Percentiles rank a stretch among this genome's conserved stretches.
Evolutionary conservation across 2,329 filamentous ascomycete species (phyloP).

Genomic region (Ophiostoma ulmi): DNA sequence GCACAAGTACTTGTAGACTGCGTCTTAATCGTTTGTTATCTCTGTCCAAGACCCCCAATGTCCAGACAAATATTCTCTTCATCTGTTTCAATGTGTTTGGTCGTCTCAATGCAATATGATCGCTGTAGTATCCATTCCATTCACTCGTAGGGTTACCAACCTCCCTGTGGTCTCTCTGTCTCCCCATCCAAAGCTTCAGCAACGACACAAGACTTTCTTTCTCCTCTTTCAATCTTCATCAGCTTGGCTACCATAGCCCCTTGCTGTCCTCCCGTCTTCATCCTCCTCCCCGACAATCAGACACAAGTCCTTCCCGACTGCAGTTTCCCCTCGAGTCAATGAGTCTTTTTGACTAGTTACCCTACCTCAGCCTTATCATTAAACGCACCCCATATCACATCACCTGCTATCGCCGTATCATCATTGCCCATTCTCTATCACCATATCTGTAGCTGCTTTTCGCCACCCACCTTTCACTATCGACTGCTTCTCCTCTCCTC

Average conservation of each 20-base stretch:
- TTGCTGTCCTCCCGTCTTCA: background rate
- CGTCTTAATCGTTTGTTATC: background rate
- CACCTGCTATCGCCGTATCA: constrained; percentile 17
- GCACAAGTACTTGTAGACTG: background rate
- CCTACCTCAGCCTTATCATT: constrained; percentile 22
- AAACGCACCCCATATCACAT: constrained; percentile 7
- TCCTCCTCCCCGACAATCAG: background rate
- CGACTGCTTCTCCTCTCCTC: background rate
- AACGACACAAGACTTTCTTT: background rate
- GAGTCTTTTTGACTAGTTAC: too few species aligned
- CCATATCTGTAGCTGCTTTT: constrained; percentile 10
- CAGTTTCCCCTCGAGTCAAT: too few species aligned
- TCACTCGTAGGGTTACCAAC: constrained; percentile 5
- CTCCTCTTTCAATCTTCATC: background rate
- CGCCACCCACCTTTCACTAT: constrained; percentile 6
- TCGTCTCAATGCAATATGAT: background rate
- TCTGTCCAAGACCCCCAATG: background rate
- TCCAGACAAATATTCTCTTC: background rate
- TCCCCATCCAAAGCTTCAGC: background rate
- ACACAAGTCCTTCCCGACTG: background rate
- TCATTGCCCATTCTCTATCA: constrained; percentile 14
- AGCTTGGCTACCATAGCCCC: background rate
- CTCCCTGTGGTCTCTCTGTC: constrained; percentile 6
- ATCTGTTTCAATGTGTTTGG: background rate
- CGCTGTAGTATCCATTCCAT: background rate